Evolutionary conservation across 1,284 basidiomycete genomes (phyloP).

Genomic region (Papiliotrema flavescens): DNA sequence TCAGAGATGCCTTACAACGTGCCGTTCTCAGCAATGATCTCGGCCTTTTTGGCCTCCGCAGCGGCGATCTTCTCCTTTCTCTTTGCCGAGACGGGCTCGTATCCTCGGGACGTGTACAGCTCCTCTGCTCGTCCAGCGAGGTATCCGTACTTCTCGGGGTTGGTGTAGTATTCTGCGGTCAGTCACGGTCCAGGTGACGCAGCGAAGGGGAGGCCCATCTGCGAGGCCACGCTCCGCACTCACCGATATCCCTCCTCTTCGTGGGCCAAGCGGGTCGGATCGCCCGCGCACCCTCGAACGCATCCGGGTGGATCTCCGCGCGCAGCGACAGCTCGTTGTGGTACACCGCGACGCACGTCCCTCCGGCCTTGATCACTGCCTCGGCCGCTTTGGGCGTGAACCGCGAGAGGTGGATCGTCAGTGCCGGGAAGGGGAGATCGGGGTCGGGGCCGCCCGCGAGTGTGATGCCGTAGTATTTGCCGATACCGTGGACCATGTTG

Average conservation of each 20-base stretch:
- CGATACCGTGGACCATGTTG: constrained; percentile 81
- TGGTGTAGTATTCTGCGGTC: constrained; percentile 46
- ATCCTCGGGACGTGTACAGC: constrained; percentile 5
- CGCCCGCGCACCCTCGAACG: constrained; percentile 54
- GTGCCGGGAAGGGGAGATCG: constrained; percentile 53
- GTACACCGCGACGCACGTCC: constrained; percentile 83
- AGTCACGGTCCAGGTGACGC: too few species aligned
- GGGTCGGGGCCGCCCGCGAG: constrained; percentile 71
- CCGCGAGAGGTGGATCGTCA: constrained; percentile 78
- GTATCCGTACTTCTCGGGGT: constrained; percentile 48
- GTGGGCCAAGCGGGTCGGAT: constrained; percentile 71
- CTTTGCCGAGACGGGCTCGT: neutral
- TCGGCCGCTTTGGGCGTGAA: constrained; percentile 82
- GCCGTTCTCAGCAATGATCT: too few species aligned
- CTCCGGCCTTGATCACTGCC: constrained; percentile 77
- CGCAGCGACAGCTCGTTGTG: constrained; percentile 82
- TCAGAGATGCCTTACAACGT: too few species aligned
- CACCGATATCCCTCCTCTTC: constrained; percentile 78
- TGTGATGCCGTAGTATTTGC: constrained; percentile 75
- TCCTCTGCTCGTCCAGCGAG: constrained; percentile 22
- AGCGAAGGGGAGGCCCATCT: neutral
- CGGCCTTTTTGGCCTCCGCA: too few species aligned
- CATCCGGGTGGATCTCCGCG: constrained; percentile 65
- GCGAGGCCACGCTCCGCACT: constrained; percentile 37
- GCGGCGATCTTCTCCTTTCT: too few species aligned